Conservation (phyloP, 2,329 filamentous ascomycete genomes). For the Knoxdaviesia proteae region DNA sequence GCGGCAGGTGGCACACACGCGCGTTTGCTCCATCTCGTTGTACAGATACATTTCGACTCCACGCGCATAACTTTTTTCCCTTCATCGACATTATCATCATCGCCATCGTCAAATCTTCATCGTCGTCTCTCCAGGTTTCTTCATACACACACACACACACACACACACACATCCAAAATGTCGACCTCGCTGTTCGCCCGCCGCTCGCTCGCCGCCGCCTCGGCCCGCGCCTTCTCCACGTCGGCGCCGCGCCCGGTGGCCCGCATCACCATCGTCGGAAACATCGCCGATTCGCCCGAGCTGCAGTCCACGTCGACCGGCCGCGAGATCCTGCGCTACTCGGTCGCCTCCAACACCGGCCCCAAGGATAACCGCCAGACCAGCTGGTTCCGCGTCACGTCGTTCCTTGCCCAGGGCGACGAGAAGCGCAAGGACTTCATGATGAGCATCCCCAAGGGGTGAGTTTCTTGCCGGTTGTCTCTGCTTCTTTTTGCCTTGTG, state of each 20-base stretch:
- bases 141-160: neutral
- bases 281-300: conserved; percentile 65
- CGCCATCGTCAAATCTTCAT: too few relatives aligned
- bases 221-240: conserved; percentile 54
- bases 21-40: too few relatives aligned
- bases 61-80: too few relatives aligned
- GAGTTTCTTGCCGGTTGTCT: conserved; percentile 16
- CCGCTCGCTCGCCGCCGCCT: conserved; percentile 24
- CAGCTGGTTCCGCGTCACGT: conserved; percentile 68
- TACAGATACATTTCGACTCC: too few relatives aligned
- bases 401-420: conserved; percentile 51
- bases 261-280: conserved; percentile 70
- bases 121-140: too few relatives aligned
- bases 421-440: conserved; percentile 52
- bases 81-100: too few relatives aligned
- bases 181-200: conserved; percentile 28
- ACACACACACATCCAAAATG: conserved; percentile 10
- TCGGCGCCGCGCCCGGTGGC: conserved; percentile 45
- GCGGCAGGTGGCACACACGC: too few relatives aligned
- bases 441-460: conserved; percentile 67
- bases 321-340: conserved; percentile 55
- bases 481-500: neutral
- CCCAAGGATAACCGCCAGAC: conserved; percentile 49
- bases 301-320: conserved; percentile 47
- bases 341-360: conserved; percentile 49